Conservation (phyloP, 805 yeast species). For the Dipodascopsis uninucleata region DNA sequence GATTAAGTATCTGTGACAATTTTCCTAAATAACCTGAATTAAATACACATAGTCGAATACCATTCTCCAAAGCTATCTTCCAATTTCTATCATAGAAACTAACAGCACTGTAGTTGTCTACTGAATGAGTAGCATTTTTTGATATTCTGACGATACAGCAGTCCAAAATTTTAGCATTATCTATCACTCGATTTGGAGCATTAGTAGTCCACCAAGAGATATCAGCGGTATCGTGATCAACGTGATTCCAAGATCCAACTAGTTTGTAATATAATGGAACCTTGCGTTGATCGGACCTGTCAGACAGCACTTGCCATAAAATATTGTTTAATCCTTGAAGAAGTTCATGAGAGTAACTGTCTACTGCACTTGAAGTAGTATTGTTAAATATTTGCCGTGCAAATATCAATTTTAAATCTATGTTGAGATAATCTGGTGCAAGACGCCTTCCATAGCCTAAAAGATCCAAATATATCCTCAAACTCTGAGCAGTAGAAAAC, state of each 20-base stretch:
- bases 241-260: slow-evolving; percentile 2
- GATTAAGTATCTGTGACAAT: slow-evolving; percentile 71
- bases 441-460: slow-evolving; percentile 74
- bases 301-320: slow-evolving; percentile 51
- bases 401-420: slow-evolving; percentile 8
- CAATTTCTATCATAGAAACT: slow-evolving; percentile 46
- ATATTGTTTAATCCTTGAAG: slow-evolving; percentile 59
- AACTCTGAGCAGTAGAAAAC: slow-evolving; percentile 46
- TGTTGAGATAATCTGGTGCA: slow-evolving; percentile 33
- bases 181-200: slow-evolving; percentile 73
- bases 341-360: slow-evolving; percentile 74
- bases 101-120: slow-evolving; percentile 70
- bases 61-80: slow-evolving; percentile 43
- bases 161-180: slow-evolving; percentile 55
- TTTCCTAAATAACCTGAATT: slow-evolving; percentile 76
- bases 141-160: slow-evolving; percentile 76
- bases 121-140: slow-evolving; percentile 60
- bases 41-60: slow-evolving; percentile 68
- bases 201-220: slow-evolving; percentile 57
- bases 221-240: slow-evolving; percentile 51
- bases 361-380: too few species aligned
- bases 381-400: too few species aligned
- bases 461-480: slow-evolving; percentile 49
- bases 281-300: slow-evolving; percentile 55
- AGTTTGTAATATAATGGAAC: slow-evolving; percentile 48